A percentile compares a stretch with the other conserved stretches of the same genome.
Evolutionary conservation across 345 rosid species (phyloP).

Genomic region (Euphorbia peplus): DNA sequence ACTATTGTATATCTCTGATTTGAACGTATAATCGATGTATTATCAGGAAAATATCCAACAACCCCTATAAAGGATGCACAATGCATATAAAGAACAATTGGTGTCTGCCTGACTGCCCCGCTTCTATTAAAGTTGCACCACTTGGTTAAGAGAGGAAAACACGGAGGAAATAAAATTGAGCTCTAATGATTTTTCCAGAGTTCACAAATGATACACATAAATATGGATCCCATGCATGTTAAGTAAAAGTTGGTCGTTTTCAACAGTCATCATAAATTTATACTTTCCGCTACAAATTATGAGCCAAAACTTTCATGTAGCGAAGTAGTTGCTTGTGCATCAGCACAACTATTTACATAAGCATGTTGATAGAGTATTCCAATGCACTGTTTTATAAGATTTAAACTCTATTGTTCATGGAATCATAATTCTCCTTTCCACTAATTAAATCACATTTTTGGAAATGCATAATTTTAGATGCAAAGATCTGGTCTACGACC

Average conservation of each 20-base stretch:
- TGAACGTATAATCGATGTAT: background rate
- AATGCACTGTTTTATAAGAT: background rate
- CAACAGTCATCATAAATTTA: background rate
- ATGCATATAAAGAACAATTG: background rate
- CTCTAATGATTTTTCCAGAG: too few species aligned
- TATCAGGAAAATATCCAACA: background rate
- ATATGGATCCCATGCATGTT: too few species aligned
- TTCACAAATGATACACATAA: too few species aligned
- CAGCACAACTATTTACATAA: background rate
- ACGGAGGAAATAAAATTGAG: background rate
- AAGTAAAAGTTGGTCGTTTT: too few species aligned
- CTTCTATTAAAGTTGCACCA: background rate
- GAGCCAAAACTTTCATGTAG: background rate
- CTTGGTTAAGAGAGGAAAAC: background rate
- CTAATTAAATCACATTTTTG: slow-evolving; percentile 14
- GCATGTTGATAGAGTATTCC: background rate
- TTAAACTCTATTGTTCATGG: background rate
- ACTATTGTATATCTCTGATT: background rate
- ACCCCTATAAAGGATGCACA: background rate
- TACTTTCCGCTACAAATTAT: background rate
- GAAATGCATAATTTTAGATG: slow-evolving; percentile 56
- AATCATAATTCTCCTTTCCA: background rate
- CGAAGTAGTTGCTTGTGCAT: background rate
- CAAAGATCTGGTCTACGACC: slow-evolving; percentile 82
- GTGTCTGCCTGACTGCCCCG: background rate